Conservation (phyloP, 2,329 filamentous ascomycete genomes). For the Fusarium caatingaense region DNA sequence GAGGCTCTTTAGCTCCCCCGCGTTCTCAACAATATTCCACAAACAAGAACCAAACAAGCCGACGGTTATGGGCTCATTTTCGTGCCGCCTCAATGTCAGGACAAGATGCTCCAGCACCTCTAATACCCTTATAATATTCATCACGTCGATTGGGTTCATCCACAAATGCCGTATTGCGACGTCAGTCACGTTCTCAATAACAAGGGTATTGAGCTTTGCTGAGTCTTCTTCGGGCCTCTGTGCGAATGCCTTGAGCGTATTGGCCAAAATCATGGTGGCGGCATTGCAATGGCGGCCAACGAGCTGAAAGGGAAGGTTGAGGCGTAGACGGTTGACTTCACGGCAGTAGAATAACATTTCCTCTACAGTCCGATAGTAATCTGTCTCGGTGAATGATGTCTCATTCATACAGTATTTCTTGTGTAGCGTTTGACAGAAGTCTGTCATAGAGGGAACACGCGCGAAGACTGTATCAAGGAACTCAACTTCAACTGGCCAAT, state of each 20-base stretch:
- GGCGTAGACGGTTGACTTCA: slow-evolving; percentile 58
- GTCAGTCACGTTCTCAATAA: slow-evolving; percentile 63
- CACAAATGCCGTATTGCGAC: slow-evolving; percentile 60
- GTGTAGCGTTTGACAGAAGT: slow-evolving; percentile 58
- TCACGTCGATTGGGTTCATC: slow-evolving; percentile 63
- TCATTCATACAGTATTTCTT: slow-evolving; percentile 62
- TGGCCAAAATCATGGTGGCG: slow-evolving; percentile 64
- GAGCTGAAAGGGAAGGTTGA: slow-evolving; percentile 65
- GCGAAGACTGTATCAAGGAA: slow-evolving; percentile 60
- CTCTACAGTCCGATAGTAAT: slow-evolving; percentile 57
- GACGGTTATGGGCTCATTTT: slow-evolving; percentile 51
- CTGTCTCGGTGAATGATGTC: slow-evolving; percentile 60
- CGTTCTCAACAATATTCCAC: slow-evolving; percentile 62
- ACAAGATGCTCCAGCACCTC: slow-evolving; percentile 58
- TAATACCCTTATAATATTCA: slow-evolving; percentile 60
- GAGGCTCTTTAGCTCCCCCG: slow-evolving; percentile 57
- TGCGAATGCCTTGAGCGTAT: slow-evolving; percentile 62
- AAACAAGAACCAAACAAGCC: slow-evolving; percentile 58
- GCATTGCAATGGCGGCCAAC: slow-evolving; percentile 59
- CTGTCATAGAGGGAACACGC: slow-evolving; percentile 58
- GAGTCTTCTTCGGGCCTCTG: slow-evolving; percentile 59
- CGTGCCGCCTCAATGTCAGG: slow-evolving; percentile 60
- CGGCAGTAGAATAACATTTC: slow-evolving; percentile 59
- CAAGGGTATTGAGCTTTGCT: slow-evolving; percentile 56
- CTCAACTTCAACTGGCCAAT: slow-evolving; percentile 59